Percentiles rank a stretch among this genome's conserved stretches.
These are phyloP conservation scores for Suhomyces bolitotheri DNA, from an alignment of 1,139 yeast genomes.

Conservation along the genomic window DNA sequence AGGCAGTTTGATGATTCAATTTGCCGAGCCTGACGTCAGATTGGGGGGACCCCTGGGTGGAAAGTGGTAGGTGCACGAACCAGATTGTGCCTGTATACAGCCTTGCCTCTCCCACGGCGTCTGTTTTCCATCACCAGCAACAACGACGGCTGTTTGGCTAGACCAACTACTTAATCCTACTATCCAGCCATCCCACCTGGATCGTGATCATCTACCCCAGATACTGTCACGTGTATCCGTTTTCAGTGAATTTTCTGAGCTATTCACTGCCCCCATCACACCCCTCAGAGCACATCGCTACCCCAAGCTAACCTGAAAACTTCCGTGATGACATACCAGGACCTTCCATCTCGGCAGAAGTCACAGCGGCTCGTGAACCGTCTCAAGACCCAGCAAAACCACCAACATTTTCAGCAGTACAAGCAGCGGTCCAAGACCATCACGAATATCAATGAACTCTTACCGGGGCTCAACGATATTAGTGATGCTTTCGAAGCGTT, in stretches of 20 bases:
- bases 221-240: no score
- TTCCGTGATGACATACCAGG: conserved; percentile 30
- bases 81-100: no score
- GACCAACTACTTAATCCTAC: no score
- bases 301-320: no score
- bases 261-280: no score
- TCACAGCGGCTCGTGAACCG: conserved; percentile 47
- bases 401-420: conserved; percentile 36
- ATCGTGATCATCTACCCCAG: background rate
- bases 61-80: no score
- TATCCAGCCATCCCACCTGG: background rate
- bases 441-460: conserved; percentile 46
- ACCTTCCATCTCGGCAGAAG: conserved; percentile 49
- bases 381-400: conserved; percentile 28
- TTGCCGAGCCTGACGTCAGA: no score
- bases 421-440: conserved; percentile 36
- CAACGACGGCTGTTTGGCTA: background rate
- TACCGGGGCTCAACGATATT: conserved; percentile 89
- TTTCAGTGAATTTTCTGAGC: no score
- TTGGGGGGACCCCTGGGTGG: no score
- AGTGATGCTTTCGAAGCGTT: conserved; percentile 90
- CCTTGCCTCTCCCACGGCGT: conserved; percentile 1
- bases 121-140: conserved; percentile 1
- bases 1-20: no score
- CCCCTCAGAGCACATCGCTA: no score